Percentiles rank a stretch among this genome's conserved stretches.
These are phyloP conservation scores for Ganoderma resinaceum DNA, from an alignment of 1,284 basidiomycete species.

Conservation along the genomic window DNA sequence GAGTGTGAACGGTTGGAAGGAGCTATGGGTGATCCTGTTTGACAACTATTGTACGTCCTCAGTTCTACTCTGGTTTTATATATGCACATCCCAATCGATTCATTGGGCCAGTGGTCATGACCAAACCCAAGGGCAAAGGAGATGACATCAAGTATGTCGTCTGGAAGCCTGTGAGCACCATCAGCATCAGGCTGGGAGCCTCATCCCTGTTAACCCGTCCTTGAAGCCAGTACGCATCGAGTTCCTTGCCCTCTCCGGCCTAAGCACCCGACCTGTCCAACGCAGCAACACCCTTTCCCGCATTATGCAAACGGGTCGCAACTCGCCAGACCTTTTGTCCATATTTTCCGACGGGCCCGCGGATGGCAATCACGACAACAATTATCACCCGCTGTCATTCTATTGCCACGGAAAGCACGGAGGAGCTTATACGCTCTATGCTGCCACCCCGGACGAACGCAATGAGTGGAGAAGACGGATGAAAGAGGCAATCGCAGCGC, in stretches of 20 bases:
- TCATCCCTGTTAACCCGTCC: constrained; percentile 4
- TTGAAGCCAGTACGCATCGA: constrained; percentile 72
- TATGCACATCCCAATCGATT: not conserved
- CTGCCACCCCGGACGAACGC: constrained; percentile 76
- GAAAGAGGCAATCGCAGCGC: constrained; percentile 85
- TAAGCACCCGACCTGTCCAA: constrained; percentile 24
- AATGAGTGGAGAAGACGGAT: constrained; percentile 90
- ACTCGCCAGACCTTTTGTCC: constrained; percentile 49
- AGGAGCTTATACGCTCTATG: constrained; percentile 85
- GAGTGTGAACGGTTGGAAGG: constrained; percentile 74
- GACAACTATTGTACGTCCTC: constrained; percentile 86
- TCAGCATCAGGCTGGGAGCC: constrained; percentile 1
- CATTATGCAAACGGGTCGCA: constrained; percentile 25
- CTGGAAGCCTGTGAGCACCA: constrained; percentile 70
- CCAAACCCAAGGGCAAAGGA: constrained; percentile 80
- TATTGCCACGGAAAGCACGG: constrained; percentile 85
- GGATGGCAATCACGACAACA: constrained; percentile 5
- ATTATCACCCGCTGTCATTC: constrained; percentile 77
- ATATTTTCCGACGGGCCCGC: constrained; percentile 50
- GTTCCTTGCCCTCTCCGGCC: constrained; percentile 25
- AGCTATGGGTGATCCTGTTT: constrained; percentile 87
- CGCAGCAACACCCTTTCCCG: constrained; percentile 29
- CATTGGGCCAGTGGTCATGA: constrained; percentile 76
- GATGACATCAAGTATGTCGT: constrained; percentile 79
- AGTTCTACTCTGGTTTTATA: not conserved